Evolutionary conservation across 2,329 filamentous ascomycete genomes (phyloP).

Genomic region (Colletotrichum noveboracense): DNA sequence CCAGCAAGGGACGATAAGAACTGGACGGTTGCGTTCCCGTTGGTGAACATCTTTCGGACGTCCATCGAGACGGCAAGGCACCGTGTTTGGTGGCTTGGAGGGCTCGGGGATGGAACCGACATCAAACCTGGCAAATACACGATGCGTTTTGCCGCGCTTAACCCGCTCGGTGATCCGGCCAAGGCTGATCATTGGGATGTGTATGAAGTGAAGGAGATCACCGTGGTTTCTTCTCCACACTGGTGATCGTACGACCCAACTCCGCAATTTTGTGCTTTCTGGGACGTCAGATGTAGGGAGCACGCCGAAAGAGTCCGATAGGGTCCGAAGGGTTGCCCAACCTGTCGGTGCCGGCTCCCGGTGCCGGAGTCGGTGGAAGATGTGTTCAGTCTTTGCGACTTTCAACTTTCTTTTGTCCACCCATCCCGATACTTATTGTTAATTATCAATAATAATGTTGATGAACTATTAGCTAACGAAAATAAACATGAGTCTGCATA

Average conservation of each 20-base stretch:
- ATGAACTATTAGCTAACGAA: background rate
- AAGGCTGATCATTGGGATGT: constrained; percentile 15
- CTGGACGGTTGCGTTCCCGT: constrained; percentile 4
- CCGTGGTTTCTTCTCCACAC: background rate
- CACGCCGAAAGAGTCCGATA: background rate
- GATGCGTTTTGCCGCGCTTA: constrained; percentile 9
- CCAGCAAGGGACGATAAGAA: constrained; percentile 34
- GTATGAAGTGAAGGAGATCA: background rate
- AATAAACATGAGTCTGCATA: background rate
- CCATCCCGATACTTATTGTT: background rate
- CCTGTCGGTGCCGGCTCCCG: background rate
- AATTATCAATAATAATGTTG: background rate
- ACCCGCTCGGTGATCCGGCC: background rate
- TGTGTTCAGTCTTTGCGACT: background rate
- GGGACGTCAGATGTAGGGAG: background rate
- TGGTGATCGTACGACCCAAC: background rate
- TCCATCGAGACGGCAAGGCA: constrained; percentile 24
- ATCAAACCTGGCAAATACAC: constrained; percentile 45
- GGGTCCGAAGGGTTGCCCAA: background rate
- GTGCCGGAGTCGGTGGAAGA: background rate
- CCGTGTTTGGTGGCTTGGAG: constrained; percentile 47
- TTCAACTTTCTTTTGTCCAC: background rate
- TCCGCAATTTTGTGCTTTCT: background rate
- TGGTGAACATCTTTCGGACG: constrained; percentile 28
- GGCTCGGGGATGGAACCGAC: constrained; percentile 44